phyloP scores from a whole-genome alignment of 2,329 filamentous ascomycete species.

The Sclerotinia sclerotiorum region DNA sequence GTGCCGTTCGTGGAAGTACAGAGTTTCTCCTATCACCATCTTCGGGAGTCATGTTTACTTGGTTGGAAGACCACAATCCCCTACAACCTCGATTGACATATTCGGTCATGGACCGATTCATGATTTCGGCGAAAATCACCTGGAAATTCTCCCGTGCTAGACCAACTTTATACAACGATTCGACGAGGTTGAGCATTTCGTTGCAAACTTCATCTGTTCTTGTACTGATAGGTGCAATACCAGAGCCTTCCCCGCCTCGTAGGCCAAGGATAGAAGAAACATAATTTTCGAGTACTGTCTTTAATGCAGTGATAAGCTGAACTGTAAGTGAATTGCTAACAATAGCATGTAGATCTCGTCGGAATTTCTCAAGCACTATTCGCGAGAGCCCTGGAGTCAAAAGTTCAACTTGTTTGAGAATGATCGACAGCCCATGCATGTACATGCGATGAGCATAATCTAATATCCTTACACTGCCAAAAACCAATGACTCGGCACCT shows the following conservation, averaged over 20 bases:
- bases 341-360: slow-evolving; percentile 61
- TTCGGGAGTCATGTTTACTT: slow-evolving; percentile 9
- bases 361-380: slow-evolving; percentile 52
- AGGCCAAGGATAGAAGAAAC: slow-evolving; percentile 50
- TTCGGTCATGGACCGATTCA: slow-evolving; percentile 63
- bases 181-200: slow-evolving; percentile 56
- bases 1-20: slow-evolving; percentile 38
- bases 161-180: slow-evolving; percentile 62
- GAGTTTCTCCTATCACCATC: slow-evolving; percentile 26
- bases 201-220: slow-evolving; percentile 46
- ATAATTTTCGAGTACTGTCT: slow-evolving; percentile 54
- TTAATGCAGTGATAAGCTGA: slow-evolving; percentile 54
- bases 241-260: not conserved
- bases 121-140: slow-evolving; percentile 68
- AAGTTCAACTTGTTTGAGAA: slow-evolving; percentile 48
- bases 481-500: slow-evolving; percentile 47
- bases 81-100: slow-evolving; percentile 63
- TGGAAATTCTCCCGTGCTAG: slow-evolving; percentile 69
- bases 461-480: slow-evolving; percentile 56
- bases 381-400: slow-evolving; percentile 40
- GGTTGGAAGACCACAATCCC: slow-evolving; percentile 54
- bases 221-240: slow-evolving; percentile 1
- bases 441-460: slow-evolving; percentile 60
- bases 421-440: slow-evolving; percentile 53
- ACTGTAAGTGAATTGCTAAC: slow-evolving; percentile 62